These are phyloP conservation scores for Narthecium ossifragum DNA, from an alignment of 106 monocot species.

Conservation along the genomic window DNA sequence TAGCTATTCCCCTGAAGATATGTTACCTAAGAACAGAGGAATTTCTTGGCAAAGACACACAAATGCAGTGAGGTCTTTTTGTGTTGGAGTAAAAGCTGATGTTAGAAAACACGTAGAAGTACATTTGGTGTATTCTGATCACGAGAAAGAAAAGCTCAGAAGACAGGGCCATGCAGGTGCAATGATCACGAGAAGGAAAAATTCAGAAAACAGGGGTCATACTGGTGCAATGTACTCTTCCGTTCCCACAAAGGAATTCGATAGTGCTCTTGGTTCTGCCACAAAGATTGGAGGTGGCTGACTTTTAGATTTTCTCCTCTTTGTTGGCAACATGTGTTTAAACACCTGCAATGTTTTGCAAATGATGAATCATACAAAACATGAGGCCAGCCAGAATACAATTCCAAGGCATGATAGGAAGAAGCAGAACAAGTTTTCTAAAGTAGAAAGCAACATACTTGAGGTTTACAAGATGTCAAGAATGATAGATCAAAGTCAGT, in stretches of 20 bases:
- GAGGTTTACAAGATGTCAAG: constrained; percentile 79
- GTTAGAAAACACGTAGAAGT: too few species aligned
- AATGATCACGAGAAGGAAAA: neutral
- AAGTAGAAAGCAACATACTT: constrained; percentile 29
- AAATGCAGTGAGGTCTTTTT: too few species aligned
- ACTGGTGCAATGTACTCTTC: constrained; percentile 99
- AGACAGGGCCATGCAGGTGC: neutral
- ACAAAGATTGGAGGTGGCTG: constrained; percentile 60
- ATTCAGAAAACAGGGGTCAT: constrained; percentile 9
- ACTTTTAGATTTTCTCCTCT: constrained; percentile 53
- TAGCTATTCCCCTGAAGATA: too few species aligned
- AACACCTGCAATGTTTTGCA: constrained; percentile 46
- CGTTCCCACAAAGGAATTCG: constrained; percentile 98
- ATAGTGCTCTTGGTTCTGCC: constrained; percentile 90
- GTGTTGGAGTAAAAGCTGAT: too few species aligned
- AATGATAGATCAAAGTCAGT: constrained; percentile 96
- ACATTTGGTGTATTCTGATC: too few species aligned
- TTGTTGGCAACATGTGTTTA: constrained; percentile 36
- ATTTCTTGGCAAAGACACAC: too few species aligned
- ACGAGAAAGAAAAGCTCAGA: too few species aligned
- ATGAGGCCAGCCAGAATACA: too few species aligned
- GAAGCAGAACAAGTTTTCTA: neutral
- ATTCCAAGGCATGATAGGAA: neutral
- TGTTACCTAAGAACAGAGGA: too few species aligned
- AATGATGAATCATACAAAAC: constrained; percentile 3